Conservation (phyloP, 2,329 filamentous ascomycete species). For the Cladosporium sp. region DNA sequence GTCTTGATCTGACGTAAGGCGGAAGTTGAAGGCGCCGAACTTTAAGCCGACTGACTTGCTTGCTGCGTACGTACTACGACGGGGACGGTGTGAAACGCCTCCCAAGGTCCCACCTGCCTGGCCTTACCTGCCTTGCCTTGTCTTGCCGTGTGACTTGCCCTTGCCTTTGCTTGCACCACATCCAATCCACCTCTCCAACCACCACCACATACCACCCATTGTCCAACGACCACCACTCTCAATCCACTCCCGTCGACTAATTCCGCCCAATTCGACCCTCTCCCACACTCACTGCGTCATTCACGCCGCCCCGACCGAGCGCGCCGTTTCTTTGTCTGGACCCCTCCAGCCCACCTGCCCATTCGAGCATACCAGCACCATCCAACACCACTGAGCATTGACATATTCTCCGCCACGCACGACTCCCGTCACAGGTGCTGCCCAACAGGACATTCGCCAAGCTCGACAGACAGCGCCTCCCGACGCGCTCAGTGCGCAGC, state of each 20-base stretch:
- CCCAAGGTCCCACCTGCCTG: too few species aligned
- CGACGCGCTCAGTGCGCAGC: background rate
- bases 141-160: conserved; percentile 5
- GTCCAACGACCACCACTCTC: background rate
- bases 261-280: too few species aligned
- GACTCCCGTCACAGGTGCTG: background rate
- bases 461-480: background rate
- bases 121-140: background rate
- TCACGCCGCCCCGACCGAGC: conserved; percentile 3
- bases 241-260: background rate
- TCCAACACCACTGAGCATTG: background rate
- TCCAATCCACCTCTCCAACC: background rate
- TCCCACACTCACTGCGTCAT: background rate
- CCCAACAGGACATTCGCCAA: too few species aligned
- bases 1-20: too few species aligned
- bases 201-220: background rate
- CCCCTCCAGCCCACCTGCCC: conserved; percentile 13
- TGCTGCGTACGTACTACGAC: too few species aligned
- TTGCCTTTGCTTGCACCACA: background rate
- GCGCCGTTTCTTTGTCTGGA: conserved; percentile 8
- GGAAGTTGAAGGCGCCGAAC: too few species aligned
- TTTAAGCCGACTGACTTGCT: too few species aligned
- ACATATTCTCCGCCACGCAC: background rate
- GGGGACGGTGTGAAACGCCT: too few species aligned
- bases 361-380: conserved; percentile 2